A percentile compares a stretch with the other conserved stretches of the same genome.
phyloP scores from a whole-genome alignment of 495 filamentous ascomycete genomes.

The Amniculicola lignicola region DNA sequence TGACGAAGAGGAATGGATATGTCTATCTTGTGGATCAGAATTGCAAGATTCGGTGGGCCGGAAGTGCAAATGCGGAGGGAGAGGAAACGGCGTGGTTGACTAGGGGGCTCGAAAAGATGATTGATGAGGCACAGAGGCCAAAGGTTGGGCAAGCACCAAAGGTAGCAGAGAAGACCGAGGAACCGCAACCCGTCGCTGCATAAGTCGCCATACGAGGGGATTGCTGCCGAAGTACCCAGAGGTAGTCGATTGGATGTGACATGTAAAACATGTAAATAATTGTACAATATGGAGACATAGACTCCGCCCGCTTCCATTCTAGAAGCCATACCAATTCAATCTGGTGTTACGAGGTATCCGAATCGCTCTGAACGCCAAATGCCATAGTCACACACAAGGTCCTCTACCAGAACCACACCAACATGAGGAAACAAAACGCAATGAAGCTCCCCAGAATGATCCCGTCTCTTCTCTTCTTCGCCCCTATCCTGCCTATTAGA shows the following conservation, averaged over 20 bases:
- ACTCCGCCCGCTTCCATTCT: not conserved
- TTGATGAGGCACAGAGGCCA: conserved; percentile 51
- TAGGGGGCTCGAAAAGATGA: conserved; percentile 63
- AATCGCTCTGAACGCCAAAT: conserved; percentile 19
- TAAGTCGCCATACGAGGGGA: no score
- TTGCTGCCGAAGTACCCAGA: conserved; percentile 17
- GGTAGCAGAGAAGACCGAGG: no score
- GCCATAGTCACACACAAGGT: not conserved
- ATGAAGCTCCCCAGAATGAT: conserved; percentile 89
- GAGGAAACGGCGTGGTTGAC: conserved; percentile 70
- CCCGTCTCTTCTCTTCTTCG: conserved; percentile 91
- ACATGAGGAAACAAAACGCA: conserved; percentile 81
- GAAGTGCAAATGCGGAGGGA: conserved; percentile 69
- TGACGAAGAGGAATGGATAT: conserved; percentile 90
- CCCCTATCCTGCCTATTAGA: conserved; percentile 88
- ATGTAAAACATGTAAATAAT: no score
- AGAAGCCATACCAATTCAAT: not conserved
- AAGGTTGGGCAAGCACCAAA: conserved; percentile 8
- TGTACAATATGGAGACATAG: conserved; percentile 4
- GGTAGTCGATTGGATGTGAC: no score
- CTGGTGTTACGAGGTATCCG: conserved; percentile 28
- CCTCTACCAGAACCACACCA: conserved; percentile 72
- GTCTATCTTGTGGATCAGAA: conserved; percentile 85
- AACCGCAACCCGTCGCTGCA: no score
- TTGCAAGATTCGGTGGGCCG: conserved; percentile 92